A percentile compares a stretch with the other conserved stretches of the same genome.
These are phyloP conservation scores for Sporodiniella umbellata DNA, from an alignment of 371 early-diverging fungal genomes.

Conservation along the genomic window DNA sequence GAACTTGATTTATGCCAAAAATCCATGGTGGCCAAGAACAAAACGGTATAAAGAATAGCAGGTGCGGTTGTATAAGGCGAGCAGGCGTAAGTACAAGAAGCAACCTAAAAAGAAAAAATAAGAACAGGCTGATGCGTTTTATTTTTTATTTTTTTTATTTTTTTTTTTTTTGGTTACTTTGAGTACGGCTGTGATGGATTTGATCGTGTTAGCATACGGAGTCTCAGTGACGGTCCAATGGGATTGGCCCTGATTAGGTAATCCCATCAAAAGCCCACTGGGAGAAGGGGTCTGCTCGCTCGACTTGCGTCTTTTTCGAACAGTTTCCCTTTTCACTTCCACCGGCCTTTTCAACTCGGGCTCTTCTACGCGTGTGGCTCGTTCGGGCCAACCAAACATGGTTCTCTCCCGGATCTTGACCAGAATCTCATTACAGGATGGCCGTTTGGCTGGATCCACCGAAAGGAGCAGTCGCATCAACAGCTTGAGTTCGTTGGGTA, in stretches of 20 bases:
- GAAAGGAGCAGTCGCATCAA: conserved; percentile 60
- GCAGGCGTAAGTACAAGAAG: conserved; percentile 40
- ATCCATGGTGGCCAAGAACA: conserved; percentile 38
- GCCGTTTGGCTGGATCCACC: conserved; percentile 58
- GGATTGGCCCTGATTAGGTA: conserved; percentile 1
- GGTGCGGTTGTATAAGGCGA: conserved; percentile 38
- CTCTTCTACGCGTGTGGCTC: not conserved
- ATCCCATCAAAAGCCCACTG: conserved; percentile 4
- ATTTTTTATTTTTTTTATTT: no score
- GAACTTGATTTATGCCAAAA: conserved; percentile 29
- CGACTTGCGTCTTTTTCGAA: not conserved
- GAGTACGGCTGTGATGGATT: conserved; percentile 26
- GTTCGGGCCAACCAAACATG: not conserved
- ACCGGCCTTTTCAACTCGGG: not conserved
- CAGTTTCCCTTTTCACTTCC: not conserved
- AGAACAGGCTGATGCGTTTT: no score
- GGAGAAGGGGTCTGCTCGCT: not conserved
- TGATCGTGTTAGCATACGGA: conserved; percentile 10
- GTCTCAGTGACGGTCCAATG: not conserved
- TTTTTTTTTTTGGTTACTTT: conserved; percentile 21
- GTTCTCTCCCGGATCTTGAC: conserved; percentile 14
- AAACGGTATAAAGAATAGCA: conserved; percentile 29
- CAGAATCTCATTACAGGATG: conserved; percentile 63
- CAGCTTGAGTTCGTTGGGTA: conserved; percentile 57
- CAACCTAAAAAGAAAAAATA: conserved; percentile 21